Evolutionary conservation across 177 flowering plant species (phyloP), one percentile per base, ranked within the genome.

Genomic region (Tripterygium wilfordii): DNA sequence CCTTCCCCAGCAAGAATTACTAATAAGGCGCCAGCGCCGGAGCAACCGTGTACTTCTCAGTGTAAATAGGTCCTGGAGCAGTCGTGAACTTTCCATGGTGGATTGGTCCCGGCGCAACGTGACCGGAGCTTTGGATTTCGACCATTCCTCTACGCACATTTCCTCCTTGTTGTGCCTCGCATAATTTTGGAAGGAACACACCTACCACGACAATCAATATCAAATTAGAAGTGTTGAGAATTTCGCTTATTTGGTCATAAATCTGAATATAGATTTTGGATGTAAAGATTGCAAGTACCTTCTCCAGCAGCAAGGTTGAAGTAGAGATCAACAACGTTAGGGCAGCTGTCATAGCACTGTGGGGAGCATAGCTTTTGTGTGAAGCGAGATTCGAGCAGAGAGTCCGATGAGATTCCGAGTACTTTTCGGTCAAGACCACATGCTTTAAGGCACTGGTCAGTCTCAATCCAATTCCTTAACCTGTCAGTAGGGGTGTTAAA

Each of bases 231-330:
- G n/a, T n/a, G n/a, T n/a, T n/a, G n/a, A n/a, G n/a, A n/a, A n/a
- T n/a, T n/a, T n/a, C n/a, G n/a, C n/a, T n/a, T n/a, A n/a, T n/a
- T n/a, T n/a, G n/a, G n/a, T n/a, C n/a, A n/a, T n/a, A n/a, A n/a
- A n/a, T n/a, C n/a, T n/a, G n/a, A n/a, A 43, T 43, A 14, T 20
- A 31, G 5, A 23, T 42, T 22, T 26, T 21, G 6, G 4, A 14
- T 3, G 10, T 33, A 10, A 24, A 20, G 22, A 10, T 12, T 27
- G 0, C 23, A 3, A 2, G 10, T 54, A 70, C 79, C 79, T 71
- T 74, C 79, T 20, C 77, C 72, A 13, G 80, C 80, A 20, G 80
- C 80, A 2, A 75, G 77, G 13, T 69, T 71, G 63, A 71, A 71
- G 64, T 59, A 71, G 32, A 75, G 74, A 42, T 75, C 74, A 30